Evolutionary conservation across 257 asterid species (phyloP).

Genomic region (Solanum dulcamara): DNA sequence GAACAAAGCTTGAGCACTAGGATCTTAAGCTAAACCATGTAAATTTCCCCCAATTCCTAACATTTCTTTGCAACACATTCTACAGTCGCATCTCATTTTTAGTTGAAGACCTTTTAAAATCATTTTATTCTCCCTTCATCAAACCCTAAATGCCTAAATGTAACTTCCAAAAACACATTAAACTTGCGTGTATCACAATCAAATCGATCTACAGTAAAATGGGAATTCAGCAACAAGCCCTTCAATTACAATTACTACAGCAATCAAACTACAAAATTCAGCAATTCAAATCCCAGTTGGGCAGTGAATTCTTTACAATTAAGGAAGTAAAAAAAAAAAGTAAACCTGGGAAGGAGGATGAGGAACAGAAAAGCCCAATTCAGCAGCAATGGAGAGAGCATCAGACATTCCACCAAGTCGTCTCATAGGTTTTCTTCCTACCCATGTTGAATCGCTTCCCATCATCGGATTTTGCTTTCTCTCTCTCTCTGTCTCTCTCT

Average conservation of each 20-base stretch:
- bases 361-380: slow-evolving; percentile 67
- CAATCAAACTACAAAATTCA: neutral
- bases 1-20: neutral
- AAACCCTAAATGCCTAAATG: neutral
- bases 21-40: neutral
- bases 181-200: neutral
- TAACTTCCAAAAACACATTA: neutral
- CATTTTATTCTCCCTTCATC: neutral
- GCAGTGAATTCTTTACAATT: neutral
- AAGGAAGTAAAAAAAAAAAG: neutral
- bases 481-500: neutral
- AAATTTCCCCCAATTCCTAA: neutral
- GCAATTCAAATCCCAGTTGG: neutral
- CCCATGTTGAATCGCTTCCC: slow-evolving; percentile 79
- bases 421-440: slow-evolving; percentile 74
- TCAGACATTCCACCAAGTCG: slow-evolving; percentile 94
- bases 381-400: slow-evolving; percentile 85
- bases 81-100: neutral
- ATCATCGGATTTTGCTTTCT: slow-evolving; percentile 3
- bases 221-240: neutral
- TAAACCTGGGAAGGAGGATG: slow-evolving; percentile 57
- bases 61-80: neutral
- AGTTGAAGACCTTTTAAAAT: neutral
- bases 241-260: neutral
- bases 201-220: neutral